Percentiles rank a stretch among this genome's conserved stretches.
These are phyloP conservation scores for Lepidium didymum DNA, from an alignment of 345 rosid genomes.

Conservation along the genomic window DNA sequence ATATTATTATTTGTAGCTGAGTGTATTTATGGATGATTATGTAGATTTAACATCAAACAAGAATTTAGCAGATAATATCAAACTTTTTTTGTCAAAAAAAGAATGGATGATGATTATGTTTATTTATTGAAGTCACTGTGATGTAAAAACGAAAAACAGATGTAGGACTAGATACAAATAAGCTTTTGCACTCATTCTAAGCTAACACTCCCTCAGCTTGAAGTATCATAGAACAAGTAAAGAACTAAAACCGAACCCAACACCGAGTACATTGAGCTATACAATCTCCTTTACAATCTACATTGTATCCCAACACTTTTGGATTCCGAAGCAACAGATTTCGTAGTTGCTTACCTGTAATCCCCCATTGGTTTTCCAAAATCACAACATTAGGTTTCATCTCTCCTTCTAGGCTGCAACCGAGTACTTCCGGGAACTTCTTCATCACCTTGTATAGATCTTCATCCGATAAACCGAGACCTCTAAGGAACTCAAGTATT, in stretches of 20 bases:
- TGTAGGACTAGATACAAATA: neutral
- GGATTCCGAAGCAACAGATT: constrained; percentile 82
- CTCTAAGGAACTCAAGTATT: constrained; percentile 54
- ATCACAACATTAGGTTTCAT: constrained; percentile 62
- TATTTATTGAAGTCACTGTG: neutral
- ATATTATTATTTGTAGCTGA: too few species aligned
- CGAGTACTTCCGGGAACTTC: constrained; percentile 86
- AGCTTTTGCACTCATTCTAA: neutral
- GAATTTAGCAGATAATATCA: too few species aligned
- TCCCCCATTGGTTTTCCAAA: constrained; percentile 75
- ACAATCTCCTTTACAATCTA: constrained; percentile 95
- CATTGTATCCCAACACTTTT: constrained; percentile 78
- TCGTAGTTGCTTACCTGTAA: constrained; percentile 56
- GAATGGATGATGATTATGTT: too few species aligned
- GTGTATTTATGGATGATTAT: too few species aligned
- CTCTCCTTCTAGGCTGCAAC: constrained; percentile 67
- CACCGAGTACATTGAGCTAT: constrained; percentile 83
- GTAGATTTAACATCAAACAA: too few species aligned
- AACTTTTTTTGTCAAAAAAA: too few species aligned
- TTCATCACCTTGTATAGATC: constrained; percentile 68
- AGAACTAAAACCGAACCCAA: constrained; percentile 75
- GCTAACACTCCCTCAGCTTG: constrained; percentile 3
- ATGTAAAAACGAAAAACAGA: neutral
- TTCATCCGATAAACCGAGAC: constrained; percentile 53
- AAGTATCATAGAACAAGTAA: neutral